phyloP scores from a whole-genome alignment of 2,329 filamentous ascomycete species.

The Diatrype stigma region DNA sequence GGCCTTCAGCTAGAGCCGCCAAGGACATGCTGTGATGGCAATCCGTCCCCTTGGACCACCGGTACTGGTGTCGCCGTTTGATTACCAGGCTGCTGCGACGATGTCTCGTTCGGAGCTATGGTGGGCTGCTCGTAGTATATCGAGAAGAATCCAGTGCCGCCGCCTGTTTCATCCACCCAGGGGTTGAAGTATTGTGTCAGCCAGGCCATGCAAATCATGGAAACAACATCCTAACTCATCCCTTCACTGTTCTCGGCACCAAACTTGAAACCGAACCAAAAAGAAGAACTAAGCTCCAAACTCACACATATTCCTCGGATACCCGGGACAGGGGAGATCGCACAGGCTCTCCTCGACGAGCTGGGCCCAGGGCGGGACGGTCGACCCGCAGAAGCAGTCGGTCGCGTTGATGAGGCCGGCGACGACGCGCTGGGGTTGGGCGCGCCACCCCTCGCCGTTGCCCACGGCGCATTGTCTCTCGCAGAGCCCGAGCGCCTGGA shows the following conservation, averaged over 20 bases:
- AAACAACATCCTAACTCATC: neutral
- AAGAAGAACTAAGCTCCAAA: neutral
- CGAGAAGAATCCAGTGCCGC: conserved; percentile 11
- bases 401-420: conserved; percentile 13
- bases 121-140: conserved; percentile 1
- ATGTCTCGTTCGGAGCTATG: neutral
- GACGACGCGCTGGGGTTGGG: too few relatives aligned
- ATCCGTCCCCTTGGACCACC: neutral
- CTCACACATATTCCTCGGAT: conserved; percentile 9
- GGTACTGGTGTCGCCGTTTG: neutral
- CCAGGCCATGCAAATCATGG: neutral
- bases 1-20: too few relatives aligned
- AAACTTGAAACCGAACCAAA: too few relatives aligned
- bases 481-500: neutral
- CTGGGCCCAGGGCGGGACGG: conserved; percentile 3
- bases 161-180: conserved; percentile 6
- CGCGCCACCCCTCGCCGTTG: too few relatives aligned
- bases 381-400: conserved; percentile 14
- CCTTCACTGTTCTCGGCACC: too few relatives aligned
- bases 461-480: too few relatives aligned
- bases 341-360: conserved; percentile 11
- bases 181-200: too few relatives aligned
- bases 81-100: conserved; percentile 1
- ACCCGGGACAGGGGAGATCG: conserved; percentile 12
- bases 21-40: too few relatives aligned